Evolutionary conservation across 768 basidiomycete genomes (phyloP).

Genomic region (Collybia sp.): DNA sequence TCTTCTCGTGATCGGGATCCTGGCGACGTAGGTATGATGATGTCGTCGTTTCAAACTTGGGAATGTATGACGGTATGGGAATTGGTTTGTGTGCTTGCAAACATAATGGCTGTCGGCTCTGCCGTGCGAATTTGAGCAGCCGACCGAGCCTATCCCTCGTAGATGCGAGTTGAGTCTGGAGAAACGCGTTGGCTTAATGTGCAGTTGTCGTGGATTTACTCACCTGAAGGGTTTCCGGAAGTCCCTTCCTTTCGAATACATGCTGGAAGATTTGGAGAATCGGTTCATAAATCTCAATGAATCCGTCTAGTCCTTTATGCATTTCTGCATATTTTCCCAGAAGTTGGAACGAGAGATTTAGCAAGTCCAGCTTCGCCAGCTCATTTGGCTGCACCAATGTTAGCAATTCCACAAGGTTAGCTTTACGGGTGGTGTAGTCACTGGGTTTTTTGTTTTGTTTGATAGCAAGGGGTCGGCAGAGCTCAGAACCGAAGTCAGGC

Average conservation of each 20-base stretch:
- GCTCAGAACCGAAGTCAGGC: slow-evolving; percentile 60
- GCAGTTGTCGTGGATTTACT: too few species aligned
- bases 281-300: slow-evolving; percentile 82
- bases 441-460: slow-evolving; percentile 34
- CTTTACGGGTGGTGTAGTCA: slow-evolving; percentile 24
- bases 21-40: slow-evolving; percentile 75
- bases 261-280: slow-evolving; percentile 52
- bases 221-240: slow-evolving; percentile 58
- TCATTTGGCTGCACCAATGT: slow-evolving; percentile 31
- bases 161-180: slow-evolving; percentile 42
- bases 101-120: slow-evolving; percentile 71
- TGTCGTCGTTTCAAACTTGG: slow-evolving; percentile 81
- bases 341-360: slow-evolving; percentile 59
- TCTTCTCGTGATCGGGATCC: slow-evolving; percentile 91
- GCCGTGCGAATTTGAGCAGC: slow-evolving; percentile 66
- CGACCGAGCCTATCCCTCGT: slow-evolving; percentile 48
- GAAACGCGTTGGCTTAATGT: too few species aligned
- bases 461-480: slow-evolving; percentile 32
- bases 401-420: slow-evolving; percentile 44
- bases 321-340: slow-evolving; percentile 66
- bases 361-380: slow-evolving; percentile 70
- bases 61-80: slow-evolving; percentile 88
- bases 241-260: slow-evolving; percentile 32
- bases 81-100: slow-evolving; percentile 96
- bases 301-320: slow-evolving; percentile 76